These are phyloP conservation scores for Leccinum olivaceopallidum DNA, from an alignment of 768 basidiomycete genomes.

Conservation along the genomic window DNA sequence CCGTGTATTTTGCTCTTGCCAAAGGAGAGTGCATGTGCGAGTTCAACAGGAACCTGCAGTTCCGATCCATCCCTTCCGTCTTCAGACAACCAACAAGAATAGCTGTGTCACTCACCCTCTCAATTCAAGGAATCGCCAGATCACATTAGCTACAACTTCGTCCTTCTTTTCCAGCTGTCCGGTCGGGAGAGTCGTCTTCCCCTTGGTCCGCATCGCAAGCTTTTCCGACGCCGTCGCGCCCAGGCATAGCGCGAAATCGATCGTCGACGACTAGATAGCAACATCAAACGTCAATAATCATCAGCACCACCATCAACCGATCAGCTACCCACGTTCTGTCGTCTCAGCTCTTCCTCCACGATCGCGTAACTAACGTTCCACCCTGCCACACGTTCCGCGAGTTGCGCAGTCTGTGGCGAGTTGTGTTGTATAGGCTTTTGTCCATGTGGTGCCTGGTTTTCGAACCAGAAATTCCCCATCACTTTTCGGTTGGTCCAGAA, in stretches of 20 bases:
- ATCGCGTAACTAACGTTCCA: constrained; percentile 88
- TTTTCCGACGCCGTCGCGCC: constrained; percentile 86
- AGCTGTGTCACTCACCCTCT: constrained; percentile 61
- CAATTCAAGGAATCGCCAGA: constrained; percentile 97
- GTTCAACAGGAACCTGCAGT: constrained; percentile 78
- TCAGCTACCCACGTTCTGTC: constrained; percentile 82
- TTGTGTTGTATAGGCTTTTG: constrained; percentile 70
- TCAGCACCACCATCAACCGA: constrained; percentile 19
- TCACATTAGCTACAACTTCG: constrained; percentile 96
- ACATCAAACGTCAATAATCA: constrained; percentile 26
- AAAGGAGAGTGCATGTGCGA: constrained; percentile 87
- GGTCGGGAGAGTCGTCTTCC: constrained; percentile 46
- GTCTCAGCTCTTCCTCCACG: constrained; percentile 91
- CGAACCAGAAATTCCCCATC: constrained; percentile 75
- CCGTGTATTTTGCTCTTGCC: constrained; percentile 88
- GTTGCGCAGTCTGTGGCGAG: constrained; percentile 75
- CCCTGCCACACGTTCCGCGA: constrained; percentile 82
- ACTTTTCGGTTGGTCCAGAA: constrained; percentile 85
- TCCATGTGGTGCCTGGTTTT: constrained; percentile 46
- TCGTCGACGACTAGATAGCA: constrained; percentile 81
- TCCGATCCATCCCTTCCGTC: constrained; percentile 13
- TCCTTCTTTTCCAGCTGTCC: constrained; percentile 91
- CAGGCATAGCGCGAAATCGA: constrained; percentile 92
- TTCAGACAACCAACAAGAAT: not conserved
- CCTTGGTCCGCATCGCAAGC: constrained; percentile 79